These are phyloP conservation scores for Colletotrichum noveboracense DNA, from an alignment of 2,329 filamentous ascomycete species.

Conservation along the genomic window DNA sequence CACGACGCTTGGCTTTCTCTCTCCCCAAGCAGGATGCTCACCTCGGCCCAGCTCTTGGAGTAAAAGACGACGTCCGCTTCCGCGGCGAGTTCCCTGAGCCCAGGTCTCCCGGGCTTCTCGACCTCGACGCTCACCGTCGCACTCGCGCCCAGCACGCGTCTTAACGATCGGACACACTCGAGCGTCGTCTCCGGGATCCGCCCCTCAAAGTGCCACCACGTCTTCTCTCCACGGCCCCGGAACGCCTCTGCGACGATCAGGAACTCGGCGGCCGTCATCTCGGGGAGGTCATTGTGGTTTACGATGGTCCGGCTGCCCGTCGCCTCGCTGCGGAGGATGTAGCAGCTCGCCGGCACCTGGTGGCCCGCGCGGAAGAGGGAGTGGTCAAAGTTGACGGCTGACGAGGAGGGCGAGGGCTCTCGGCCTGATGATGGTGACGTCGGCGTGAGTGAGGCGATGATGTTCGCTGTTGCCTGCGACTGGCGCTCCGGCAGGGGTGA, in stretches of 20 bases:
- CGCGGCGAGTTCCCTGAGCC: constrained; percentile 63
- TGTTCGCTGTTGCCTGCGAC: constrained; percentile 55
- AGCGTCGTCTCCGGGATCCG: constrained; percentile 67
- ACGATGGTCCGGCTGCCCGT: constrained; percentile 72
- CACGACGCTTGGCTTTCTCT: neutral
- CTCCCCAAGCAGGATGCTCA: constrained; percentile 37
- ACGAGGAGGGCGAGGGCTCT: constrained; percentile 13
- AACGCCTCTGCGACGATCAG: constrained; percentile 43
- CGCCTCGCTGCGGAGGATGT: constrained; percentile 67
- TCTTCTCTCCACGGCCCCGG: constrained; percentile 33
- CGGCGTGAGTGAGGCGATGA: constrained; percentile 57
- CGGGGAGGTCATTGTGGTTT: constrained; percentile 70
- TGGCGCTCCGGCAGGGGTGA: constrained; percentile 58
- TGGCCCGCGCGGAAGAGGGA: constrained; percentile 65
- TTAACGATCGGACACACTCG: constrained; percentile 63
- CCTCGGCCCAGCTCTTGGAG: constrained; percentile 73
- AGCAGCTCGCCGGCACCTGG: constrained; percentile 68
- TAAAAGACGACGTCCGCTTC: constrained; percentile 77
- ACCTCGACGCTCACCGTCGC: constrained; percentile 69
- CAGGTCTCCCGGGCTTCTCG: constrained; percentile 70
- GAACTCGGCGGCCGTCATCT: constrained; percentile 72
- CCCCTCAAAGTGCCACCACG: constrained; percentile 74
- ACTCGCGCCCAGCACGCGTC: constrained; percentile 26
- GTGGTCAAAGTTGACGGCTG: constrained; percentile 52
- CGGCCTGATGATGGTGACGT: constrained; percentile 29